Conservation (phyloP, 192 early-diverging fungal genomes). For the Physocladia obscura region DNA sequence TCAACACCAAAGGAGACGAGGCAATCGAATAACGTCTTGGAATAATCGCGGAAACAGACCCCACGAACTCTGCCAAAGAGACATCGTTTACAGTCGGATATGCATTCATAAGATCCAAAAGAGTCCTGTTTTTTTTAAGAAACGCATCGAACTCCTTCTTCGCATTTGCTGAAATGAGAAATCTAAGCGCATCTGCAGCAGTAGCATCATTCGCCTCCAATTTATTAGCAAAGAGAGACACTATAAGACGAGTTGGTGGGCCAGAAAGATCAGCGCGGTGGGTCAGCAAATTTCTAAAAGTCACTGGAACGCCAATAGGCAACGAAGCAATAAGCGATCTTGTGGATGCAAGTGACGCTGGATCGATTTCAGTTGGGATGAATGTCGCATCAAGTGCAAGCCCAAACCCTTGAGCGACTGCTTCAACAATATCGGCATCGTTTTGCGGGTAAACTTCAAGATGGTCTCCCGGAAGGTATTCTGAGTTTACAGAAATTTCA, state of each 20-base stretch:
- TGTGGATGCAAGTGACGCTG: slow-evolving; percentile 31
- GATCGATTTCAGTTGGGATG: slow-evolving; percentile 36
- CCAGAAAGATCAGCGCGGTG: slow-evolving; percentile 50
- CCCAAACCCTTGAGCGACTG: slow-evolving; percentile 43
- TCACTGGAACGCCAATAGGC: slow-evolving; percentile 38
- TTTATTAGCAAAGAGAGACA: slow-evolving; percentile 39
- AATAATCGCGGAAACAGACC: slow-evolving; percentile 29
- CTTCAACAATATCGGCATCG: slow-evolving; percentile 34
- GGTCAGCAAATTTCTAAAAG: slow-evolving; percentile 46
- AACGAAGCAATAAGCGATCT: slow-evolving; percentile 42
- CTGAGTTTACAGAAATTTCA: slow-evolving; percentile 27
- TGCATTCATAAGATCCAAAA: slow-evolving; percentile 46
- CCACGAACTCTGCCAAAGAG: slow-evolving; percentile 43
- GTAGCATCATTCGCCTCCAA: slow-evolving; percentile 16
- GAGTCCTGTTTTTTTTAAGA: slow-evolving; percentile 41
- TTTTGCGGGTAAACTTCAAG: slow-evolving; percentile 55
- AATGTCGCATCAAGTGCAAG: slow-evolving; percentile 54
- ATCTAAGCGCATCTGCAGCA: slow-evolving; percentile 25
- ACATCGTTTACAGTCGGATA: slow-evolving; percentile 40
- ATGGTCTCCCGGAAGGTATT: slow-evolving; percentile 54
- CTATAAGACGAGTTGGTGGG: slow-evolving; percentile 43
- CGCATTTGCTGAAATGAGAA: slow-evolving; percentile 29
- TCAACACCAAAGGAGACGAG: slow-evolving; percentile 5
- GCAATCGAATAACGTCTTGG: slow-evolving; percentile 44
- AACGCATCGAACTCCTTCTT: slow-evolving; percentile 44